phyloP scores from a whole-genome alignment of 2,329 filamentous ascomycete genomes.

The Dothideomycetidae sp. region DNA sequence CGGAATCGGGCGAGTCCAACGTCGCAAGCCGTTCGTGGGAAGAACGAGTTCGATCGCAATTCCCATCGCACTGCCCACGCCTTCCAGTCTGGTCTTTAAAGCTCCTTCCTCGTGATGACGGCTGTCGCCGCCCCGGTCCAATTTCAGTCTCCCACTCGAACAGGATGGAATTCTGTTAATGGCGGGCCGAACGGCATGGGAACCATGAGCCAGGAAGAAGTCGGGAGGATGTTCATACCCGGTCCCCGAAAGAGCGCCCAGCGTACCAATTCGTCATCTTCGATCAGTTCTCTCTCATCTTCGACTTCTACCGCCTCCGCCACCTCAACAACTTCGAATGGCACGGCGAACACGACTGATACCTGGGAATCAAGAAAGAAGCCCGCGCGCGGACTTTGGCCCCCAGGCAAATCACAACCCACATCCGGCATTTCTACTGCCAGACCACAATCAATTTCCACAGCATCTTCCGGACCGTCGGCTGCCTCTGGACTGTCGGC shows the following conservation, averaged over 20 bases:
- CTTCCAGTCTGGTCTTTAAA: too few relatives aligned
- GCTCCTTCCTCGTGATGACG: conserved; percentile 47
- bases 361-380: conserved; percentile 36
- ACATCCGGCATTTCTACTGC: conserved; percentile 48
- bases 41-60: too few relatives aligned
- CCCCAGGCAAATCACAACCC: conserved; percentile 50
- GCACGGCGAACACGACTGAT: neutral
- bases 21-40: too few relatives aligned
- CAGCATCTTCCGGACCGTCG: conserved; percentile 42
- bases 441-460: conserved; percentile 46
- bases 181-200: conserved; percentile 45
- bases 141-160: conserved; percentile 45
- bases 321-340: conserved; percentile 20
- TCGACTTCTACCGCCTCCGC: conserved; percentile 50
- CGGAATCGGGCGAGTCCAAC: too few relatives aligned
- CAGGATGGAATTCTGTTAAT: conserved; percentile 48
- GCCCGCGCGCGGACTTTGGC: conserved; percentile 45
- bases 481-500: conserved; percentile 49
- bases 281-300: conserved; percentile 50
- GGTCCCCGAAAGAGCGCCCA: conserved; percentile 70
- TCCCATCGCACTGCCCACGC: too few relatives aligned
- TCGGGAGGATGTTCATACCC: conserved; percentile 56
- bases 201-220: conserved; percentile 71
- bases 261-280: conserved; percentile 82
- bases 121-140: conserved; percentile 51